Conservation (phyloP, 2,329 filamentous ascomycete species). For the Fusarium nodosum region DNA sequence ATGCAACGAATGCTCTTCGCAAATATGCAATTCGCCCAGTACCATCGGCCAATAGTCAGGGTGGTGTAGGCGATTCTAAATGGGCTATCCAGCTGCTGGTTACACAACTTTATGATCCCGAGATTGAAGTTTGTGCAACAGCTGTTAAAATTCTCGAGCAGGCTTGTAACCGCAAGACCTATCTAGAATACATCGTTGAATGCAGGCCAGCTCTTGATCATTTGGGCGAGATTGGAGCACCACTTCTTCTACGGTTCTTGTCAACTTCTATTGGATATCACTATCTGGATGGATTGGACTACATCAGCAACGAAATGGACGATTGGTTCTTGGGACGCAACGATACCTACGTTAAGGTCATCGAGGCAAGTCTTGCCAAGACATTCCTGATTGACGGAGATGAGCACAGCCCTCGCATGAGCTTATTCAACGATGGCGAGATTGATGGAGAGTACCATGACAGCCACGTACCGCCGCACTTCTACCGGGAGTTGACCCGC, state of each 20-base stretch:
- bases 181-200: constrained; percentile 95
- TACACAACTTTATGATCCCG: constrained; percentile 97
- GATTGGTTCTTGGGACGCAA: constrained; percentile 99
- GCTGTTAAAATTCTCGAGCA: constrained; percentile 98
- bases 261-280: constrained; percentile 98
- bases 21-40: constrained; percentile 79
- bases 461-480: constrained; percentile 89
- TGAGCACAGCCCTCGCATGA: constrained; percentile 69
- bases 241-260: constrained; percentile 89
- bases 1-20: constrained; percentile 86
- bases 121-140: constrained; percentile 95
- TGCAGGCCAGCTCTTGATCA: constrained; percentile 95
- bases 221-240: constrained; percentile 95
- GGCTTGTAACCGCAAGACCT: constrained; percentile 91
- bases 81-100: constrained; percentile 98
- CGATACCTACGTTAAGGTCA: constrained; percentile 92
- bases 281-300: constrained; percentile 95
- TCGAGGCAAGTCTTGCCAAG: constrained; percentile 94
- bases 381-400: constrained; percentile 79
- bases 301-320: constrained; percentile 99
- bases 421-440: constrained; percentile 70
- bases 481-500: constrained; percentile 93
- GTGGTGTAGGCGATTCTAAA: constrained; percentile 76
- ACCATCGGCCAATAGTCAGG: constrained; percentile 56
- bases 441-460: constrained; percentile 71